Evolutionary conservation across 2,329 filamentous ascomycete genomes (phyloP).

Genomic region (Colletotrichum melonis): DNA sequence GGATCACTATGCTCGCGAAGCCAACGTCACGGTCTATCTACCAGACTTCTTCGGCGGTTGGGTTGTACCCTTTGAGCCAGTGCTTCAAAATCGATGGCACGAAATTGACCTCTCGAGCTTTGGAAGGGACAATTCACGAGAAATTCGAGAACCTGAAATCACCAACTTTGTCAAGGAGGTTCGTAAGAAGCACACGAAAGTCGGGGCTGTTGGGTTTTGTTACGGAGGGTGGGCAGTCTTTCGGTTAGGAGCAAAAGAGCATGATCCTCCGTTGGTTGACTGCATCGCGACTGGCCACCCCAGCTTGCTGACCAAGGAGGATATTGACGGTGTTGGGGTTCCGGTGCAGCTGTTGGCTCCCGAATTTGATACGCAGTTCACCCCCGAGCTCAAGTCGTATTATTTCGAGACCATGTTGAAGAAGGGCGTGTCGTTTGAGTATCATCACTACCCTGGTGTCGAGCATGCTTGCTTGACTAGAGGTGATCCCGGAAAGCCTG

Average conservation of each 20-base stretch:
- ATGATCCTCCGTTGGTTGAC: constrained; percentile 53
- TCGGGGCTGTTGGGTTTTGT: constrained; percentile 61
- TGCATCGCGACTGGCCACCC: constrained; percentile 58
- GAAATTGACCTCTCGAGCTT: constrained; percentile 53
- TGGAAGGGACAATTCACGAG: constrained; percentile 48
- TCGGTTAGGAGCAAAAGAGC: constrained; percentile 53
- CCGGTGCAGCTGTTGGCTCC: constrained; percentile 65
- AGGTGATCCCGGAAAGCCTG: constrained; percentile 48
- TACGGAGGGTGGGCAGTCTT: constrained; percentile 64
- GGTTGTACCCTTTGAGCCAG: constrained; percentile 42
- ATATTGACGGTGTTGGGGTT: constrained; percentile 58
- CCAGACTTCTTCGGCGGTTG: constrained; percentile 50
- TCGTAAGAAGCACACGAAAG: constrained; percentile 45
- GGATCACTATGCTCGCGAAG: constrained; percentile 57
- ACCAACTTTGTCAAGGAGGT: constrained; percentile 49
- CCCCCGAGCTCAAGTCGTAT: constrained; percentile 54
- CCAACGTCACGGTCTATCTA: constrained; percentile 58
- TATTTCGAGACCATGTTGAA: constrained; percentile 49
- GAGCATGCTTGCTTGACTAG: constrained; percentile 54
- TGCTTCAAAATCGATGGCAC: constrained; percentile 42
- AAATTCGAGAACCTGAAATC: constrained; percentile 53
- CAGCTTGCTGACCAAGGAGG: constrained; percentile 52
- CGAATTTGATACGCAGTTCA: constrained; percentile 55
- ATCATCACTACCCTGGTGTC: constrained; percentile 58
- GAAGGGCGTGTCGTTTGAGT: constrained; percentile 53